phyloP scores from a whole-genome alignment of 257 asterid species.

The Solanum virginianum region DNA sequence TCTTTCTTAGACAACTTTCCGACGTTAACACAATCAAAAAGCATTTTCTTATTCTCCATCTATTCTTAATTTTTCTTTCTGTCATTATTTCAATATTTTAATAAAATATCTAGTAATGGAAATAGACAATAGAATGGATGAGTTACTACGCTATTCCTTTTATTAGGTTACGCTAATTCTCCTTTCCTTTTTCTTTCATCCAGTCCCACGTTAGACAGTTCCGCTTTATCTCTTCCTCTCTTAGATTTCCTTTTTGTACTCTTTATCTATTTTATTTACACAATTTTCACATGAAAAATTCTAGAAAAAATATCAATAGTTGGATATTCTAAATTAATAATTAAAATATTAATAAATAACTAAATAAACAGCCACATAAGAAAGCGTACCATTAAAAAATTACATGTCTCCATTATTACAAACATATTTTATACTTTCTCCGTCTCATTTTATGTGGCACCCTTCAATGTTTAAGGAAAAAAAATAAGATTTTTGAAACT shows the following conservation, averaged over 20 bases:
- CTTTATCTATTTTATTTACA: not conserved
- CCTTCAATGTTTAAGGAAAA: too few species aligned
- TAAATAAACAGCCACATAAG: too few species aligned
- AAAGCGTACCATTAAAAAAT: too few species aligned
- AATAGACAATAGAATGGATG: constrained; percentile 4
- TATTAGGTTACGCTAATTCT: constrained; percentile 12
- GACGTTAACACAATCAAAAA: constrained; percentile 37
- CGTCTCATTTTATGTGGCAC: too few species aligned
- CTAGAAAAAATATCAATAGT: not conserved
- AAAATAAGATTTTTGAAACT: too few species aligned
- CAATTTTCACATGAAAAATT: not conserved
- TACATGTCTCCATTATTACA: too few species aligned
- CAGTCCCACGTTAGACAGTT: constrained; percentile 10
- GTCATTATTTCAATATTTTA: not conserved
- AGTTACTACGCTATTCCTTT: constrained; percentile 10
- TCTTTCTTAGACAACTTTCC: constrained; percentile 23
- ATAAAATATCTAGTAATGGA: constrained; percentile 6
- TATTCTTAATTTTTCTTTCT: not conserved
- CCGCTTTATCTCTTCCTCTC: not conserved
- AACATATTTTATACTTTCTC: too few species aligned
- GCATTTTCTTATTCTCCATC: not conserved
- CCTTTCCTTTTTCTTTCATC: constrained; percentile 8
- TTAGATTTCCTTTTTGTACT: not conserved
- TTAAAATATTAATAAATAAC: too few species aligned
- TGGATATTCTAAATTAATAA: too few species aligned